These are phyloP conservation scores for Cydonia oblonga DNA, from an alignment of 331 rosid genomes.

Conservation along the genomic window DNA sequence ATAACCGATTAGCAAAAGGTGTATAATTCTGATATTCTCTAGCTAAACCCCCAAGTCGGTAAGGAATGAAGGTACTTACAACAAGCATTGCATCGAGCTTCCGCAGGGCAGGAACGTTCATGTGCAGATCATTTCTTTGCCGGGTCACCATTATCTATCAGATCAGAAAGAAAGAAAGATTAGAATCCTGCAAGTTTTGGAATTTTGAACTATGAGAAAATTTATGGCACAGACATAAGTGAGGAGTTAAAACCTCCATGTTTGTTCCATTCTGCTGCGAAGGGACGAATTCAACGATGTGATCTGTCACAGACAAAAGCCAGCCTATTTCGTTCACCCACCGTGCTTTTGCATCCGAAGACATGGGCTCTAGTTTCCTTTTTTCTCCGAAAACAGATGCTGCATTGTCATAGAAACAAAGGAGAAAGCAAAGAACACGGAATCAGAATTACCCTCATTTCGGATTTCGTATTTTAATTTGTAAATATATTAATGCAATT, in stretches of 20 bases:
- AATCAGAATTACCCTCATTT: neutral
- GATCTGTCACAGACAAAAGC: conserved; percentile 83
- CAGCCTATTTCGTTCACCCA: conserved; percentile 86
- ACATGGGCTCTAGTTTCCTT: conserved; percentile 60
- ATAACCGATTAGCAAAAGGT: conserved; percentile 11
- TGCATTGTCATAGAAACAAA: conserved; percentile 19
- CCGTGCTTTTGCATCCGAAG: conserved; percentile 49
- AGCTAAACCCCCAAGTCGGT: neutral
- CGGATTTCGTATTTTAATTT: neutral
- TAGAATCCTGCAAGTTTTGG: neutral
- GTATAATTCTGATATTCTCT: neutral
- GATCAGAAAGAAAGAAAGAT: neutral
- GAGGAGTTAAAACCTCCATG: conserved; percentile 56
- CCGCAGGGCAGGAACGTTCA: conserved; percentile 72
- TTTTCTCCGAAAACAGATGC: conserved; percentile 87
- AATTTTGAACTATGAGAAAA: neutral
- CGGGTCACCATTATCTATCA: conserved; percentile 74
- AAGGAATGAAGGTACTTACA: conserved; percentile 32
- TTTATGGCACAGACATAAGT: neutral
- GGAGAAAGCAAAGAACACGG: neutral
- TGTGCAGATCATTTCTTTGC: conserved; percentile 71
- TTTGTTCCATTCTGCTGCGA: conserved; percentile 63
- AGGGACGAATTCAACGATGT: conserved; percentile 80
- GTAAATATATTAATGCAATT: neutral
- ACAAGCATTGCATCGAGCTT: conserved; percentile 82